phyloP scores from a whole-genome alignment of 108 stramenopile genomes.

The Fragilariopsis cylindrus region DNA sequence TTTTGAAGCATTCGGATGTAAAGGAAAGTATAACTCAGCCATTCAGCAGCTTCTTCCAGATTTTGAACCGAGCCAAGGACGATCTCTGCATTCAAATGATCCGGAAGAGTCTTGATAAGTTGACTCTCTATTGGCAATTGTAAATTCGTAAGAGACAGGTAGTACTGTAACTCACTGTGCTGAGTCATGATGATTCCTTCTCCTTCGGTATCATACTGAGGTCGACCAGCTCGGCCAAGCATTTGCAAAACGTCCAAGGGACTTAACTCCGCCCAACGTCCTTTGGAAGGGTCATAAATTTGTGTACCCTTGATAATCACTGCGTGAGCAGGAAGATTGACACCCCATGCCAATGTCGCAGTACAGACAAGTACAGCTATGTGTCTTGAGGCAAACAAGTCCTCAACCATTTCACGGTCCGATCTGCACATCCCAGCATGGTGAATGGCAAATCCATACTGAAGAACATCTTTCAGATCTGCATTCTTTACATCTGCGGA shows the following conservation, averaged over 20 bases:
- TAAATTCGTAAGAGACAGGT: slow-evolving; percentile 96
- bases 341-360: slow-evolving; percentile 99
- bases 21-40: slow-evolving; percentile 98
- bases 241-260: slow-evolving; percentile 98
- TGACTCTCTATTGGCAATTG: slow-evolving; percentile 99
- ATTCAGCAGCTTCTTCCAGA: slow-evolving; percentile 92
- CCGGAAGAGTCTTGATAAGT: slow-evolving; percentile 91
- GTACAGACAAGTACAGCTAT: slow-evolving; percentile 96
- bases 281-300: slow-evolving; percentile 97
- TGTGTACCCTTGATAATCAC: slow-evolving; percentile 99
- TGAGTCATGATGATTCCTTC: slow-evolving; percentile 99
- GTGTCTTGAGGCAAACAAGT: slow-evolving; percentile 95
- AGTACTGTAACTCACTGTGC: slow-evolving; percentile 98
- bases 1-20: slow-evolving; percentile 97
- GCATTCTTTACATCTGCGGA: slow-evolving; percentile 81
- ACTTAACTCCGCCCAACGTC: slow-evolving; percentile 97
- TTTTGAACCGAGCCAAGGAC: slow-evolving; percentile 93
- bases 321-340: slow-evolving; percentile 98
- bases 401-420: slow-evolving; percentile 98
- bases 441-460: slow-evolving; percentile 98
- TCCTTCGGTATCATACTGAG: slow-evolving; percentile 98
- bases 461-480: slow-evolving; percentile 93
- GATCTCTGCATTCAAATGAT: slow-evolving; percentile 98
- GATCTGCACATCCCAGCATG: slow-evolving; percentile 96
- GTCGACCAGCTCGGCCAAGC: slow-evolving; percentile 99